A percentile compares a stretch with the other conserved stretches of the same genome.
Conservation (phyloP, 2,329 filamentous ascomycete species). For the Pestalotiopsis sp. region DNA sequence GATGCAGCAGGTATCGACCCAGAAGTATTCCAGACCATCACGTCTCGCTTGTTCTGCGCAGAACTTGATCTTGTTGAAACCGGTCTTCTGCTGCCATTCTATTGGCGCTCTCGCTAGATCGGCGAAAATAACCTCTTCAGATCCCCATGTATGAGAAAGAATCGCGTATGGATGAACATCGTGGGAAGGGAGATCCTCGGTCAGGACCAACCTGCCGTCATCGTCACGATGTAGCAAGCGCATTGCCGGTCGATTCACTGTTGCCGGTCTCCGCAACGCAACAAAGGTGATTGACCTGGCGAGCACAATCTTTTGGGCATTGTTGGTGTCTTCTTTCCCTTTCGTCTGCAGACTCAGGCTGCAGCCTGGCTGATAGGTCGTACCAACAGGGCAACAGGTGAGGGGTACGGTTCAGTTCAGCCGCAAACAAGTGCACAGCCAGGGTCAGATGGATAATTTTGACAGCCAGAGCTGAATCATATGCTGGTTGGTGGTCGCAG, state of each 20-base stretch:
- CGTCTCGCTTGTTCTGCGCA: slow-evolving; percentile 19
- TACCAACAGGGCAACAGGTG: neutral
- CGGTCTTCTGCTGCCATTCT: slow-evolving; percentile 15
- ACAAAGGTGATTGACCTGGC: neutral
- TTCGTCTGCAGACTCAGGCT: neutral
- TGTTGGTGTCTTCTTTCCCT: neutral
- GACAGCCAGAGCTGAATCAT: neutral
- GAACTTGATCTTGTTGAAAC: slow-evolving; percentile 19
- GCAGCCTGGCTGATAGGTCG: neutral
- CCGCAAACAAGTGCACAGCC: no score
- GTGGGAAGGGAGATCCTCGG: neutral
- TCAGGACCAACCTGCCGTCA: neutral
- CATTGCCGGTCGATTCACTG: neutral
- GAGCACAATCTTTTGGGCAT: neutral
- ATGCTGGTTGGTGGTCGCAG: no score
- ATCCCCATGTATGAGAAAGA: slow-evolving; percentile 20
- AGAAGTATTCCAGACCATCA: slow-evolving; percentile 13
- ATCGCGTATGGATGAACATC: slow-evolving; percentile 20
- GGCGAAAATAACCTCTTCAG: slow-evolving; percentile 17
- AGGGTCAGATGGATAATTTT: neutral
- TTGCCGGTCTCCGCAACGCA: neutral
- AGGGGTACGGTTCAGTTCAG: neutral
- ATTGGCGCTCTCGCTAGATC: slow-evolving; percentile 15
- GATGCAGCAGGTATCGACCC: slow-evolving; percentile 13
- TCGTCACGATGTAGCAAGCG: neutral